Evolutionary conservation across 164 flowering plant genomes (phyloP), one percentile per base, ranked within the genome.

Genomic region (Berberis vulgaris): DNA sequence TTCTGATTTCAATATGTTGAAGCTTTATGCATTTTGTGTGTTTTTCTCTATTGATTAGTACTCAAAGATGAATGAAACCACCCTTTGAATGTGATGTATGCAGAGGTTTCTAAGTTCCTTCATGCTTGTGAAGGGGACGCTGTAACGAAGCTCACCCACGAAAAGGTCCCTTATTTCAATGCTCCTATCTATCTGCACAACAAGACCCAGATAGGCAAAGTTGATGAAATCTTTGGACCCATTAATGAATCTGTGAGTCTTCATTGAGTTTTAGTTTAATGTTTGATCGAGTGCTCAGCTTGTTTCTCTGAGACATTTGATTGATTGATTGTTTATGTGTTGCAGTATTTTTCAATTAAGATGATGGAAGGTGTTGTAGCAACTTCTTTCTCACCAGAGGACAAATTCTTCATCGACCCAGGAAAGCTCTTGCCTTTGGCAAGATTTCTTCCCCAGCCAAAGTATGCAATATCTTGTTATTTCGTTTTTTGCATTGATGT

Each of bases 41-140:
- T 26, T 26, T 26, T 26, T 26, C 26, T 26, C 26, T 26, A 26
- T 26, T 26, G 26, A 26, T 26, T 26, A 26, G 26, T 26, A 26
- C 26, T 26, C 26, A 26, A 26, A 26, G 26, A 26, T 26, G 26
- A 26, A 0, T 26, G 26, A 26, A 26, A 26, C 26, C 26, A 26
- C 26, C 26, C 26, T 26, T 26, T 26, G 26, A 26, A 26, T 4
- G 7, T 38, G 41, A 4, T 7, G 3, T 66, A 1, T 77, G 72
- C 72, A 94, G 98, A 93, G 91, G 81, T 94, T 61, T 76, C 97
- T 5, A 54, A 90, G 2, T 94, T 94, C 67, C 45, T 94, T 13
- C 95, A 91, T 68, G 97, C 99, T 2, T 83, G 91, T 47, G 99
- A 94, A 76, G 97, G 99, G 5, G 97, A 94, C 60, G 97, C 99